phyloP scores from a whole-genome alignment of 2,329 filamentous ascomycete genomes.

The Trichoderma sp. region DNA sequence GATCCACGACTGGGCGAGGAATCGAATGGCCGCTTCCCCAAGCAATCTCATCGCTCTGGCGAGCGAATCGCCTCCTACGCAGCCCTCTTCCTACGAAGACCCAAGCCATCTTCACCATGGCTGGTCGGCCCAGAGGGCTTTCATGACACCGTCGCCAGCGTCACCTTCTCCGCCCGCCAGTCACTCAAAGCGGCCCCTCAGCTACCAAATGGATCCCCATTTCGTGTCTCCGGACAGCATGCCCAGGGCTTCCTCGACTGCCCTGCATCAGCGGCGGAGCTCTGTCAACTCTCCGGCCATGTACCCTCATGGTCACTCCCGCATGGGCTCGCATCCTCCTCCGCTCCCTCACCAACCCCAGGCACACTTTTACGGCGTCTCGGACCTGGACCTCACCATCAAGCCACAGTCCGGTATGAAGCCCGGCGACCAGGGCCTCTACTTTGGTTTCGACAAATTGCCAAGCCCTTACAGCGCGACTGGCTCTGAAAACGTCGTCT shows the following conservation, averaged over 20 bases:
- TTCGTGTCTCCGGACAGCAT: conserved; percentile 47
- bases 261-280: conserved; percentile 43
- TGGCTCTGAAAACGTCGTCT: conserved; percentile 63
- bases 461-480: conserved; percentile 44
- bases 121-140: conserved; percentile 50
- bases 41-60: conserved; percentile 54
- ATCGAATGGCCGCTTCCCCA: conserved; percentile 52
- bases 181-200: conserved; percentile 49
- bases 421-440: conserved; percentile 70
- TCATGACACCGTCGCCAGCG: conserved; percentile 47
- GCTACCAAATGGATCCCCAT: conserved; percentile 55
- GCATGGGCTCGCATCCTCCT: conserved; percentile 50
- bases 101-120: conserved; percentile 45
- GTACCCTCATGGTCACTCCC: conserved; percentile 47
- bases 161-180: conserved; percentile 45
- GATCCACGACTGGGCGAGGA: conserved; percentile 49
- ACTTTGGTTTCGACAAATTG: conserved; percentile 79
- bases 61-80: conserved; percentile 56
- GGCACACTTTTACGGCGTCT: conserved; percentile 73
- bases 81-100: conserved; percentile 56
- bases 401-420: conserved; percentile 56
- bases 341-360: conserved; percentile 75
- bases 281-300: conserved; percentile 49
- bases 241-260: conserved; percentile 39
- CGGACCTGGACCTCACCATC: conserved; percentile 73